Conservation (phyloP, 2,329 filamentous ascomycete genomes). For the Cercospora canescens region DNA sequence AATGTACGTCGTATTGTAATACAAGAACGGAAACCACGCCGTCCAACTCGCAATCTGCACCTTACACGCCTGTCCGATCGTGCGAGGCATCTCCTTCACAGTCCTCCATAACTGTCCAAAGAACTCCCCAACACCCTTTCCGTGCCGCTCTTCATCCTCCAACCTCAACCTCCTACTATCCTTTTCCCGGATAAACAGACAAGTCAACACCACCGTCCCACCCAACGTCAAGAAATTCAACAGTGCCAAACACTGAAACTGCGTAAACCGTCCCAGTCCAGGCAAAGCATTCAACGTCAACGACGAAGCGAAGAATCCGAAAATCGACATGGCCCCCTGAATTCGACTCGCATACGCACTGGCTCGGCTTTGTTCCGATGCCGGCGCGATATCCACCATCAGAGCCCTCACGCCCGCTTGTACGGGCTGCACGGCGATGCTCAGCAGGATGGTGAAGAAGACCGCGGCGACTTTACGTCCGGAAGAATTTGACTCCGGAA, state of each 20-base stretch:
- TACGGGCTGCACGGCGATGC: slow-evolving; percentile 19
- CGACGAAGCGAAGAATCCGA: slow-evolving; percentile 22
- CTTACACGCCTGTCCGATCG: slow-evolving; percentile 18
- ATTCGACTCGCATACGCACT: slow-evolving; percentile 18
- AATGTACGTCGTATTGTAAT: slow-evolving; percentile 26
- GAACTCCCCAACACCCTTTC: slow-evolving; percentile 10
- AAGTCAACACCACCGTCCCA: slow-evolving; percentile 19
- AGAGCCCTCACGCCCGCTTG: slow-evolving; percentile 21
- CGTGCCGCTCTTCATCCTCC: not conserved
- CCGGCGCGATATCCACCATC: slow-evolving; percentile 20
- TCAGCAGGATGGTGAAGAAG: slow-evolving; percentile 14
- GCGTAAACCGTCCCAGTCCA: slow-evolving; percentile 16
- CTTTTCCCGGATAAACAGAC: slow-evolving; percentile 17
- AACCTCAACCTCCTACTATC: slow-evolving; percentile 12
- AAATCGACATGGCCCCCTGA: slow-evolving; percentile 21
- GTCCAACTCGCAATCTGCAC: slow-evolving; percentile 21
- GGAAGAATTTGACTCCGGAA: not conserved
- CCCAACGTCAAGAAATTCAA: slow-evolving; percentile 24
- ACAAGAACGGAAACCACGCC: slow-evolving; percentile 27
- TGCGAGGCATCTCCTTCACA: slow-evolving; percentile 12
- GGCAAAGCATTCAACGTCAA: slow-evolving; percentile 16
- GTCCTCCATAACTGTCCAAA: slow-evolving; percentile 18
- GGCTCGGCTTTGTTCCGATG: slow-evolving; percentile 18
- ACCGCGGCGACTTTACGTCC: slow-evolving; percentile 10
- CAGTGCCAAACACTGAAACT: slow-evolving; percentile 20